Percentiles rank a stretch among this genome's conserved stretches.
phyloP scores from a whole-genome alignment of 2,329 filamentous ascomycete species.

The Nigrospora sphaerica region DNA sequence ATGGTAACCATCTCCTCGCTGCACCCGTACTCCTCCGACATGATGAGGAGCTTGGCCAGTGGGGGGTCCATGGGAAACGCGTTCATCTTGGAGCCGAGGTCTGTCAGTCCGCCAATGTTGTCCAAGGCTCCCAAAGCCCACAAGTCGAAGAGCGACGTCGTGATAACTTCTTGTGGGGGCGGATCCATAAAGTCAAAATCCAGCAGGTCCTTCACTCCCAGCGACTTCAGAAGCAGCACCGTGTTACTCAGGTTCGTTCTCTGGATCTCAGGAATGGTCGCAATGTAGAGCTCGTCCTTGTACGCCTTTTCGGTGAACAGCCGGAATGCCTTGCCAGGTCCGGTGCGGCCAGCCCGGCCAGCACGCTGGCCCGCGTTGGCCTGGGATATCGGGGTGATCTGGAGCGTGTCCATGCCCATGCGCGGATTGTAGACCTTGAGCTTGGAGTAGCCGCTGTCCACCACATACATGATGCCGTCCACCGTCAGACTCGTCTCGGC shows the following conservation, averaged over 20 bases:
- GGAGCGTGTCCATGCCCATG: constrained; percentile 98
- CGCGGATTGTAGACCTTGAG: constrained; percentile 98
- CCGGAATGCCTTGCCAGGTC: constrained; percentile 90
- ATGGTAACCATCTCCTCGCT: constrained; percentile 98
- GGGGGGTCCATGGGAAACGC: constrained; percentile 98
- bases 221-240: constrained; percentile 85
- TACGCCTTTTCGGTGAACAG: constrained; percentile 92
- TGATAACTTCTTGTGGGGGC: constrained; percentile 94
- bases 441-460: constrained; percentile 93
- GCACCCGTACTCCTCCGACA: constrained; percentile 80
- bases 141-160: constrained; percentile 92
- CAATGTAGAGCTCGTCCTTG: constrained; percentile 91
- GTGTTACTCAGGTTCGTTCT: constrained; percentile 94
- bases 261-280: constrained; percentile 97
- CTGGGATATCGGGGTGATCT: constrained; percentile 95
- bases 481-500: constrained; percentile 97
- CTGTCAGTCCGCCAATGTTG: constrained; percentile 86
- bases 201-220: constrained; percentile 87
- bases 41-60: constrained; percentile 89
- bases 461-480: constrained; percentile 98
- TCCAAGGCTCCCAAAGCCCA: constrained; percentile 93
- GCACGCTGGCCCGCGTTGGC: constrained; percentile 92
- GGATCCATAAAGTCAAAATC: constrained; percentile 99
- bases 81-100: constrained; percentile 86
- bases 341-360: constrained; percentile 87